A percentile compares a stretch with the other conserved stretches of the same genome.
Conservation (phyloP, 371 early-diverging fungal species). For the Mortierella sp. region DNA sequence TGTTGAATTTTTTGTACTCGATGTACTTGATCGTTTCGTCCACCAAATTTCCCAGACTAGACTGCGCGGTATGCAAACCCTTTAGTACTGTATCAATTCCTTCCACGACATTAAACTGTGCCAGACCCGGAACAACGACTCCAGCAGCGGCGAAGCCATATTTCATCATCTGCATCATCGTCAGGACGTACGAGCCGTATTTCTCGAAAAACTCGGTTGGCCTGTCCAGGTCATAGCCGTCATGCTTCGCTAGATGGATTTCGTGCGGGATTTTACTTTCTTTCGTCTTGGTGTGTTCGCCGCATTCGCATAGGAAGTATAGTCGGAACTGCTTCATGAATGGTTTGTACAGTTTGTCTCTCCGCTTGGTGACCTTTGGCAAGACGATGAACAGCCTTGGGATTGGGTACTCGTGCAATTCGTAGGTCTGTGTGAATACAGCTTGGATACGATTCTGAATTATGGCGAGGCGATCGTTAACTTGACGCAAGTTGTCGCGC, state of each 20-base stretch:
- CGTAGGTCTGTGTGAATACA: slow-evolving; percentile 16
- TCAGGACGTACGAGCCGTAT: slow-evolving; percentile 32
- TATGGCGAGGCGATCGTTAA: neutral
- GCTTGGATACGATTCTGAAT: neutral
- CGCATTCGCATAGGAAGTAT: slow-evolving; percentile 43
- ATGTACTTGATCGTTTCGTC: slow-evolving; percentile 9
- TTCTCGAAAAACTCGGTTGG: slow-evolving; percentile 43
- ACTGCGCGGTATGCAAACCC: neutral
- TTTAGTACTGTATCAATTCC: slow-evolving; percentile 3
- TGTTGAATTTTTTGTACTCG: neutral
- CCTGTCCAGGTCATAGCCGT: slow-evolving; percentile 34
- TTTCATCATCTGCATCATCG: slow-evolving; percentile 31
- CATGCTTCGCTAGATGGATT: slow-evolving; percentile 40
- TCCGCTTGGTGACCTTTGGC: neutral
- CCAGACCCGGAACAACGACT: slow-evolving; percentile 27
- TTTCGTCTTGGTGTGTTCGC: slow-evolving; percentile 12
- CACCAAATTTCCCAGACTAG: neutral
- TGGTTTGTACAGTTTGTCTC: slow-evolving; percentile 4
- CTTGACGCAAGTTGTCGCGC: neutral
- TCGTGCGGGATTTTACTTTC: neutral
- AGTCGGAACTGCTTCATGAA: slow-evolving; percentile 34
- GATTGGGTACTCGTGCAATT: slow-evolving; percentile 33
- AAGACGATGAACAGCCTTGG: slow-evolving; percentile 32
- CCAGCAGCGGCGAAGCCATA: slow-evolving; percentile 23
- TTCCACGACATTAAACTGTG: slow-evolving; percentile 6